Base-by-base conservation (phyloP, 2,329 filamentous ascomycete genomes). In the Pseudogymnoascus sp. region DNA sequence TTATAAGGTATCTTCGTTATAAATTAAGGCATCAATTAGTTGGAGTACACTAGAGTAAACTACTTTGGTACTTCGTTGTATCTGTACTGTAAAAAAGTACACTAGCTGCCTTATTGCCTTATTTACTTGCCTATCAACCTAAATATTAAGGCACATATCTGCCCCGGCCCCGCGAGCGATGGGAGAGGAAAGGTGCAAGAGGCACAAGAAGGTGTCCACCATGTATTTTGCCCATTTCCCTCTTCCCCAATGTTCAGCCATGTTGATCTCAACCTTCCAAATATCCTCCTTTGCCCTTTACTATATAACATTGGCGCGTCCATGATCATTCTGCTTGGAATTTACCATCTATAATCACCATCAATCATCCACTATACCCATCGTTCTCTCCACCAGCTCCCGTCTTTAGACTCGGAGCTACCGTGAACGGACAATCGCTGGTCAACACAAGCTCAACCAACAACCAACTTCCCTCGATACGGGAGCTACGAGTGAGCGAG, bases 381-480 rank as follows among this genome's bases (percentile, higher is more conserved):
- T 31, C 42, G 42, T 5, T 51, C 25, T 51, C 25, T 48, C 42
- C 13, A 15, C 42, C 42, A 51, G n/a, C n/a, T 7, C 42, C 42
- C 42, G 25, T 51, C 42, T 51, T 51, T 51, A 51, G 42, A 51
- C 42, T 51, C 42, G 42, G 42, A 51, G 42, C 42, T 51, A 51
- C 42, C 25, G 42, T 51, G 25, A 51, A 51, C 42, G 42, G 42
- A 31, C 42, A 51, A 51, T 51, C 42, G 42, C 42, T 51, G 42
- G 42, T 51, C 42, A 51, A 51, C 42, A 51, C 42, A 51, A 51
- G 55, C 55, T 59, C 55, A 58, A 58, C 35, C 55, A 38, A 35
- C 31, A 59, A 38, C 35, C 55, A 59, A 35, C 31, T 35, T 38
- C 55, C 17, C 55, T 35, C 55, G 55, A 59, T 59, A 59, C 31